Percentiles rank a stretch among this genome's conserved stretches.
These are phyloP conservation scores for Pleurozium schreberi DNA, from an alignment of 225 moss, liverwort and hornwort species.

Conservation along the genomic window DNA sequence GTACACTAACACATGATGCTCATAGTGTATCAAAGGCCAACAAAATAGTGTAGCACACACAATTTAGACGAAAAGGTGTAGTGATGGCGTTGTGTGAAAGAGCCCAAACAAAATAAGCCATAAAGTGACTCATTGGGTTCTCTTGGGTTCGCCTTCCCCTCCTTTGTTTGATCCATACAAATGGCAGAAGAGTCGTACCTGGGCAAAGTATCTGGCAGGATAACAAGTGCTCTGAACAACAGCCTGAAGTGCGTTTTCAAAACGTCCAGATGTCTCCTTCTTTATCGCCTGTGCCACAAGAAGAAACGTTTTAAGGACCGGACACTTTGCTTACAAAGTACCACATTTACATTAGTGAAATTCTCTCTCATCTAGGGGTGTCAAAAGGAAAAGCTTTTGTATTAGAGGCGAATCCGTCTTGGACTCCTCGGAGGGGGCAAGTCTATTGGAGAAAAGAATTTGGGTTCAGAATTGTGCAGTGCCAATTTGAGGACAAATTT, in stretches of 20 bases:
- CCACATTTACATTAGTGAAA: background rate
- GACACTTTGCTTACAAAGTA: background rate
- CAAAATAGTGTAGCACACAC: background rate
- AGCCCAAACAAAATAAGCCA: background rate
- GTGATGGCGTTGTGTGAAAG: background rate
- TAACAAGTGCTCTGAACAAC: slow-evolving; percentile 26
- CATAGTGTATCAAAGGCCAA: background rate
- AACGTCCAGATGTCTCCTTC: slow-evolving; percentile 39
- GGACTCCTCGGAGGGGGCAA: background rate
- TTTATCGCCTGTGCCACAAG: slow-evolving; percentile 18
- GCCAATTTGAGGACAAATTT: background rate
- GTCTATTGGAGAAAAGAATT: background rate
- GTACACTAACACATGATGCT: background rate
- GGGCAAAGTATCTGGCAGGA: slow-evolving; percentile 39
- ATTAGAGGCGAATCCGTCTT: background rate
- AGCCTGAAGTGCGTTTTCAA: slow-evolving; percentile 34
- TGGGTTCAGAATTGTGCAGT: background rate
- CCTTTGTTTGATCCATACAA: background rate
- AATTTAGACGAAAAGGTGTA: background rate
- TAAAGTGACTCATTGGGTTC: background rate
- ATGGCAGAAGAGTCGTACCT: background rate
- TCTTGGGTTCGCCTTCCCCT: background rate
- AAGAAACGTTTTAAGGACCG: background rate
- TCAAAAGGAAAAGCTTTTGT: background rate
- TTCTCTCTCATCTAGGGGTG: background rate